Evolutionary conservation across 805 yeast species (phyloP).

Genomic region (Yarrowia sp.): DNA sequence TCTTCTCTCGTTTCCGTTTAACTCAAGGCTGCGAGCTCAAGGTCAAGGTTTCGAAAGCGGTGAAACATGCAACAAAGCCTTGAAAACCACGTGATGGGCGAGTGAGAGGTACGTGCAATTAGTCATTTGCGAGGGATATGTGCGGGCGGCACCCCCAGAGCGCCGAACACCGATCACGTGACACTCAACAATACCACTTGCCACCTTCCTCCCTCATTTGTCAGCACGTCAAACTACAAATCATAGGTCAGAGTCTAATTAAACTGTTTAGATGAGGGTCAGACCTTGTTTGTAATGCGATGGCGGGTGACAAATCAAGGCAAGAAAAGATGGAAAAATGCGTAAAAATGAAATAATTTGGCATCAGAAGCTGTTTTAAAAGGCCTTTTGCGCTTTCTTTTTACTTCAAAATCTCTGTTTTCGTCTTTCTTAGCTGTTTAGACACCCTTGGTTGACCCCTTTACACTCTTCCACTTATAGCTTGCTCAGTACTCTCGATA

Average conservation of each 20-base stretch:
- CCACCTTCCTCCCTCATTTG: neutral
- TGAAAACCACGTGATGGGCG: slow-evolving; percentile 16
- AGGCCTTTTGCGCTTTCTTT: too few relatives aligned
- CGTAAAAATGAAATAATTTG: too few relatives aligned
- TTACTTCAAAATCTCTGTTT: too few relatives aligned
- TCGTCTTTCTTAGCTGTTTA: too few relatives aligned
- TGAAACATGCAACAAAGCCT: slow-evolving; percentile 25
- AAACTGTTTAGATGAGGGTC: neutral
- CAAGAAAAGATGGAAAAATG: too few relatives aligned
- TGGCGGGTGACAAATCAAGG: neutral
- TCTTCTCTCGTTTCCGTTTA: neutral
- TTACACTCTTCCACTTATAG: too few relatives aligned
- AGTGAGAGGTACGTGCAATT: too few relatives aligned
- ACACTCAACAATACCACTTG: neutral
- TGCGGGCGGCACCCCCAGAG: too few relatives aligned
- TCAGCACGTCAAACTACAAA: neutral
- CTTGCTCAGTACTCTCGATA: too few relatives aligned
- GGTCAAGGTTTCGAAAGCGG: slow-evolving; percentile 23
- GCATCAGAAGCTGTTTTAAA: too few relatives aligned
- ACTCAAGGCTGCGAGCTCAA: slow-evolving; percentile 1
- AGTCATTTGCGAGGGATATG: too few relatives aligned
- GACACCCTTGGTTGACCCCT: too few relatives aligned
- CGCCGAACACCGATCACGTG: neutral
- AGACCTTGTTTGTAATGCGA: neutral
- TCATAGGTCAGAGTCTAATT: slow-evolving; percentile 18